Conservation (phyloP, 2,329 filamentous ascomycete species). For the Coniosporium tulheliwenetii region DNA sequence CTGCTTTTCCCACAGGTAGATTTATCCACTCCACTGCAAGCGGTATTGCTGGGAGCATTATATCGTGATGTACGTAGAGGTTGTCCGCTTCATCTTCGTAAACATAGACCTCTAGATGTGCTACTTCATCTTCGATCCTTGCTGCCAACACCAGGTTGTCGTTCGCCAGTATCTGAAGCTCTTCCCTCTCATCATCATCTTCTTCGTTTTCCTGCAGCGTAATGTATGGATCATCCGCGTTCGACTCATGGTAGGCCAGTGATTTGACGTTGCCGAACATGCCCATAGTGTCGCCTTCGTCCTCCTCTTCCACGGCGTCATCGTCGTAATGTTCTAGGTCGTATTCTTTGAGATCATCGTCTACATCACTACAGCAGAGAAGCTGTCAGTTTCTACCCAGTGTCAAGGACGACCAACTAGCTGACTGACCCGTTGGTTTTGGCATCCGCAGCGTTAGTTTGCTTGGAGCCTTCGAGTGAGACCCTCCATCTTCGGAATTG, state of each 20-base stretch:
- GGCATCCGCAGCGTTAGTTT: no score
- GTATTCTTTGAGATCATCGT: slow-evolving; percentile 91
- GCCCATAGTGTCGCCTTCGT: slow-evolving; percentile 52
- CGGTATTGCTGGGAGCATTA: slow-evolving; percentile 95
- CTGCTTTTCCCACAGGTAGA: slow-evolving; percentile 63
- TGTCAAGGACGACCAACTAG: no score
- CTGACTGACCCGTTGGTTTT: no score
- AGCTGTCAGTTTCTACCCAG: slow-evolving; percentile 3
- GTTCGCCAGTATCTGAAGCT: slow-evolving; percentile 79
- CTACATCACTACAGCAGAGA: slow-evolving; percentile 29
- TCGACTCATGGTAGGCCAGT: slow-evolving; percentile 82
- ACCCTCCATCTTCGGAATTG: slow-evolving; percentile 1
- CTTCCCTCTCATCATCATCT: slow-evolving; percentile 83
- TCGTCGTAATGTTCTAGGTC: slow-evolving; percentile 93
- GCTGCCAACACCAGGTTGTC: slow-evolving; percentile 88
- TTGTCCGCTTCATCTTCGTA: slow-evolving; percentile 95
- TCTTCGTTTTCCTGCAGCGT: slow-evolving; percentile 61
- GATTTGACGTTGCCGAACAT: slow-evolving; percentile 96
- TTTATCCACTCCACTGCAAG: slow-evolving; percentile 94
- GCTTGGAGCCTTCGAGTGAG: slow-evolving; percentile 10
- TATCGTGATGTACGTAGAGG: slow-evolving; percentile 97
- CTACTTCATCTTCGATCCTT: slow-evolving; percentile 92
- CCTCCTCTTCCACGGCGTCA: slow-evolving; percentile 48
- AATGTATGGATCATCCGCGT: slow-evolving; percentile 93
- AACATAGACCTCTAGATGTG: slow-evolving; percentile 91